A percentile compares a stretch with the other conserved stretches of the same genome.
phyloP scores from a whole-genome alignment of 75 land plant genomes.

The Ceratopteris richardii region DNA sequence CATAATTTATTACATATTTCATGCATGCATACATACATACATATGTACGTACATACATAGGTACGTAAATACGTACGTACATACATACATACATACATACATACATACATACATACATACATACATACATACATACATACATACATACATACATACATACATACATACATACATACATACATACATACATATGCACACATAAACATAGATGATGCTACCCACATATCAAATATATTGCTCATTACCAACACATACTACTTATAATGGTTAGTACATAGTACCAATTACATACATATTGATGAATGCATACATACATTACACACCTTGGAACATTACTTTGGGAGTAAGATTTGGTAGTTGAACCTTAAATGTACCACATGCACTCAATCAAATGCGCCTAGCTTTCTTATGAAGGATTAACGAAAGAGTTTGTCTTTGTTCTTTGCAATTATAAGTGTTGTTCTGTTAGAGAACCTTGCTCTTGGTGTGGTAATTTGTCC shows the following conservation, averaged over 20 bases:
- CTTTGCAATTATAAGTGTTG: no score
- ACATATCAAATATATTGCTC: background rate
- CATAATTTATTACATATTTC: no score
- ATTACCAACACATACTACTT: background rate
- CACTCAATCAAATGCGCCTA: no score
- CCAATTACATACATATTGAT: background rate
- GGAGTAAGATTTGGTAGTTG: no score
- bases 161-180: slow-evolving; percentile 2
- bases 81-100: background rate
- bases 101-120: background rate
- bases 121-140: slow-evolving; percentile 2
- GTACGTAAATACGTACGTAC: no score
- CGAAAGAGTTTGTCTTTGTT: no score
- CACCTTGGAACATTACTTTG: no score
- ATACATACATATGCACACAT: slow-evolving; percentile 1
- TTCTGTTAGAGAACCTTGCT: no score
- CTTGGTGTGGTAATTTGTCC: no score
- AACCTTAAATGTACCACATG: no score
- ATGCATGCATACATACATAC: background rate
- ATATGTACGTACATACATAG: background rate
- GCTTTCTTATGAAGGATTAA: no score
- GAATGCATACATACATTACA: background rate
- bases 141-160: slow-evolving; percentile 2
- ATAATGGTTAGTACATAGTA: no score
- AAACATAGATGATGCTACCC: background rate